A percentile compares a stretch with the other conserved stretches of the same genome.
These are phyloP conservation scores for Singerocomus inundabilis DNA, from an alignment of 1,284 basidiomycete species.

Conservation along the genomic window DNA sequence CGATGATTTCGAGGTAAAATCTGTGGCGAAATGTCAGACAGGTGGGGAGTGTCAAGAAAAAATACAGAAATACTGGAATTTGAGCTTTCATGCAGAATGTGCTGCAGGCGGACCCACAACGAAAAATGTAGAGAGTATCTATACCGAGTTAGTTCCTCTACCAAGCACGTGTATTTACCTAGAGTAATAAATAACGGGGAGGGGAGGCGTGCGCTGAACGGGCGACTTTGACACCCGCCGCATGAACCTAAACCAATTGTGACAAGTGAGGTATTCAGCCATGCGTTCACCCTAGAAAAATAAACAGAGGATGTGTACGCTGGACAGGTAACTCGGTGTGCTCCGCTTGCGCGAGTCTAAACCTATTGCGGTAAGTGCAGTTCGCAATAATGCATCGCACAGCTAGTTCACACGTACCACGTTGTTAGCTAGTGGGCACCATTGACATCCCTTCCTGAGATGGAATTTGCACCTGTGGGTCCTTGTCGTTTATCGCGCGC, in stretches of 20 bases:
- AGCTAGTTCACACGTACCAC: conserved; percentile 13
- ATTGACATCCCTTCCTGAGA: conserved; percentile 2
- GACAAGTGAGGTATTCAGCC: no score
- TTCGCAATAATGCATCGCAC: conserved; percentile 5
- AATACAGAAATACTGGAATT: conserved; percentile 18
- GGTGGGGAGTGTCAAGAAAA: not conserved
- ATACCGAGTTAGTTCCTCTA: not conserved
- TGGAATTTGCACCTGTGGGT: conserved; percentile 35
- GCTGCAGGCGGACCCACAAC: conserved; percentile 7
- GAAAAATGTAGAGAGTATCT: not conserved
- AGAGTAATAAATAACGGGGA: not conserved
- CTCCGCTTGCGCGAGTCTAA: not conserved
- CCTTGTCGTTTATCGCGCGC: conserved; percentile 8
- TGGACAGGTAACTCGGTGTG: not conserved
- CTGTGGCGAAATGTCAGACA: conserved; percentile 22
- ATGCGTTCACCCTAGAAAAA: no score
- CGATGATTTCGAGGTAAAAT: conserved; percentile 12
- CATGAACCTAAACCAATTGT: no score
- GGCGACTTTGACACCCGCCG: not conserved
- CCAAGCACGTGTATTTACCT: not conserved
- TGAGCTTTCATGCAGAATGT: not conserved
- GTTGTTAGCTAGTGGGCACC: conserved; percentile 18
- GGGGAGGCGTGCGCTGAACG: not conserved
- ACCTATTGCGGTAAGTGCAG: conserved; percentile 23
- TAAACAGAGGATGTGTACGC: no score